A percentile compares a stretch with the other conserved stretches of the same genome.
Conservation (phyloP, 2,329 filamentous ascomycete genomes). For the Fusarium albidum region DNA sequence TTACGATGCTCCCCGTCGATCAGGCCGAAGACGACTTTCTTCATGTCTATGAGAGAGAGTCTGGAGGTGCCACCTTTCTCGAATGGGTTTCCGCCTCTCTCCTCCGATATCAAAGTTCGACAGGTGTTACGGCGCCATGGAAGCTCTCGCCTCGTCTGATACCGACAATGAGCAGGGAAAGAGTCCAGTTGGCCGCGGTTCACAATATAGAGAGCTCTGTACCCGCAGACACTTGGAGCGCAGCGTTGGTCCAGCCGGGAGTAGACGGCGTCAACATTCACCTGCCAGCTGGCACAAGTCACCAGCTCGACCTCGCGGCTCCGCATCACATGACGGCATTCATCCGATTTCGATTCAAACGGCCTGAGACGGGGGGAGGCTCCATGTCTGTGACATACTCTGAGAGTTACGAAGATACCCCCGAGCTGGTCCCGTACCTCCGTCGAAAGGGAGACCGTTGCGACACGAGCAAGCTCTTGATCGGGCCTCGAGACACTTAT, state of each 20-base stretch:
- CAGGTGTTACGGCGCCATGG: too few relatives aligned
- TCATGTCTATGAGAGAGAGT: constrained; percentile 28
- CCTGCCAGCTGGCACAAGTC: not conserved
- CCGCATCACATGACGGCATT: not conserved
- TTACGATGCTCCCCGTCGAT: too few relatives aligned
- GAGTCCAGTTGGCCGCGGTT: too few relatives aligned
- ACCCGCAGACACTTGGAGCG: too few relatives aligned
- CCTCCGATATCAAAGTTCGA: not conserved
- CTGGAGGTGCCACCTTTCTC: not conserved
- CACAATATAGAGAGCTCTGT: constrained; percentile 4
- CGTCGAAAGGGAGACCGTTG: not conserved
- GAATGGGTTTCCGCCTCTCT: constrained; percentile 6
- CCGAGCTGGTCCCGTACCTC: not conserved
- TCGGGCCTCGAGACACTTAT: constrained; percentile 2
- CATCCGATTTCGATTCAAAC: not conserved
- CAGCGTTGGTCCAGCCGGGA: too few relatives aligned
- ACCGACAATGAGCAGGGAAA: too few relatives aligned
- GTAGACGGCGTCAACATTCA: not conserved
- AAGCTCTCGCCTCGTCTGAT: too few relatives aligned
- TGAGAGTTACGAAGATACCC: constrained; percentile 12
- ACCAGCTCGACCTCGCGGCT: not conserved
- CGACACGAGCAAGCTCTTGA: not conserved
- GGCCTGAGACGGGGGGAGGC: not conserved
- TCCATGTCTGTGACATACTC: not conserved
- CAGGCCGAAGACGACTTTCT: constrained; percentile 21